These are phyloP conservation scores for Rhodocollybia butyracea DNA, from an alignment of 768 basidiomycete species.

Conservation along the genomic window DNA sequence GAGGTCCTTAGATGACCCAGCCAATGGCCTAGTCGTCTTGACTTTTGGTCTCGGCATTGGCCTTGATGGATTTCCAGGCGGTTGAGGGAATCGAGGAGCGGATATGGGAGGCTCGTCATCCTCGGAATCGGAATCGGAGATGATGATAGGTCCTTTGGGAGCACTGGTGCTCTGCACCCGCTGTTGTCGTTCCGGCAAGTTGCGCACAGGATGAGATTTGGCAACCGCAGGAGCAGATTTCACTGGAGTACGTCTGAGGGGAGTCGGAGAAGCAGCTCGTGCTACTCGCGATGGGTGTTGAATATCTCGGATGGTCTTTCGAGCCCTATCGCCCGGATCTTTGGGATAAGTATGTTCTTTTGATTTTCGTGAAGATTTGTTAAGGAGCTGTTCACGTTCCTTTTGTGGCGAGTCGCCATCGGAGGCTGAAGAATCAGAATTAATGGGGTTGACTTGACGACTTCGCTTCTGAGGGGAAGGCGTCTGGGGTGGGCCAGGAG, in stretches of 20 bases:
- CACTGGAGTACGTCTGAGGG: background rate
- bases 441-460: background rate
- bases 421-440: background rate
- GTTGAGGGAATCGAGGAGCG: background rate
- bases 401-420: background rate
- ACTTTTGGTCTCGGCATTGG: background rate
- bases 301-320: slow-evolving; percentile 3
- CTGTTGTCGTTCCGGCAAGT: background rate
- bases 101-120: background rate
- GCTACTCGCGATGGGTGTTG: slow-evolving; percentile 5
- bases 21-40: background rate
- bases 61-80: no score
- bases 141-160: background rate
- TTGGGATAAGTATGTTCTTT: background rate
- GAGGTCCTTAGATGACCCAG: background rate
- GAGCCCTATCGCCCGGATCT: background rate
- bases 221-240: background rate
- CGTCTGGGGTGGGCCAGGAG: slow-evolving; percentile 4
- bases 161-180: background rate
- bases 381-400: background rate
- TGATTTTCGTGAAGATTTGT: slow-evolving; percentile 1
- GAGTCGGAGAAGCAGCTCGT: slow-evolving; percentile 2
- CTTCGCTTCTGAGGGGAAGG: slow-evolving; percentile 3
- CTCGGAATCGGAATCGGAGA: background rate
- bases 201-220: background rate